These are phyloP conservation scores for Papilionanthe hybrid DNA, from an alignment of 116 monocot species.

Conservation along the genomic window DNA sequence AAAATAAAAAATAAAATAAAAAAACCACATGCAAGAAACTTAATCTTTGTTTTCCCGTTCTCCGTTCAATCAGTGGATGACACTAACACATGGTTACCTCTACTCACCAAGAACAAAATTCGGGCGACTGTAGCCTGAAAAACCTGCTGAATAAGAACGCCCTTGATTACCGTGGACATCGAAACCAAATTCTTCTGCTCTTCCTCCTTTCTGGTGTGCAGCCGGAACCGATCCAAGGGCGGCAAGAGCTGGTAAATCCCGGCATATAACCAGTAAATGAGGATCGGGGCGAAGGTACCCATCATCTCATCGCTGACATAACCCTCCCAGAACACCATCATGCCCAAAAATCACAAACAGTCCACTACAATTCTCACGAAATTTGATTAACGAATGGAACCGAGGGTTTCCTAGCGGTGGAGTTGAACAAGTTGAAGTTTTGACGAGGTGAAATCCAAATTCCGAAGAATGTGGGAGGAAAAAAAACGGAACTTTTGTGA, in stretches of 20 bases:
- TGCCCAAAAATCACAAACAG: conserved; percentile 1
- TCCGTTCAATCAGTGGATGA: not conserved
- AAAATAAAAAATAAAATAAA: no score
- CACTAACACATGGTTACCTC: not conserved
- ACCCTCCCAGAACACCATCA: conserved; percentile 76
- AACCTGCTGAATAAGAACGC: conserved; percentile 70
- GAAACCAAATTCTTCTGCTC: conserved; percentile 68
- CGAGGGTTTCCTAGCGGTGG: not conserved
- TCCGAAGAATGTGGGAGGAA: not conserved
- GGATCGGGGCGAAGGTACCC: conserved; percentile 84
- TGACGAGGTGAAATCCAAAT: not conserved
- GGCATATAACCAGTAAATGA: conserved; percentile 70
- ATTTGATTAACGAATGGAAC: not conserved
- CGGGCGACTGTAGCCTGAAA: conserved; percentile 61
- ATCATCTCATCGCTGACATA: conserved; percentile 67
- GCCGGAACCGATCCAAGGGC: conserved; percentile 46
- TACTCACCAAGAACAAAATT: conserved; percentile 63
- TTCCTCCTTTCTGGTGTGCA: conserved; percentile 57
- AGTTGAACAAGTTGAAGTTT: not conserved
- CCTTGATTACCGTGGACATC: conserved; percentile 46
- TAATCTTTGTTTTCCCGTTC: not conserved
- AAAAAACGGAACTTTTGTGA: not conserved
- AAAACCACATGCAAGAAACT: not conserved
- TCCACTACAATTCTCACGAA: not conserved
- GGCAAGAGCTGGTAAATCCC: conserved; percentile 72